Base-by-base conservation (phyloP, 805 yeast genomes). In the Candida maris region DNA sequence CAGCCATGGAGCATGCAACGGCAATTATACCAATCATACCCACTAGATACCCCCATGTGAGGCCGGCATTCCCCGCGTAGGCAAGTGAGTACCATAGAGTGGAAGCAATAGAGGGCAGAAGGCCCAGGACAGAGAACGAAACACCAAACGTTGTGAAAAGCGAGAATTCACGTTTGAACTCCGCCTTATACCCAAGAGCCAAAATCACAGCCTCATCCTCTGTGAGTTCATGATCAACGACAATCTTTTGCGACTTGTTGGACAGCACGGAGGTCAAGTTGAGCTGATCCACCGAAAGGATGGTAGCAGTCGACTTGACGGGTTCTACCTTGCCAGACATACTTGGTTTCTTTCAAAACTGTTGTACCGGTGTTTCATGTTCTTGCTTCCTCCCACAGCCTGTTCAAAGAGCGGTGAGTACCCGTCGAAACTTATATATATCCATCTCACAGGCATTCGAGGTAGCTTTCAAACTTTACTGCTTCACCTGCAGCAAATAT, bases 81-180 rank as follows among this genome's bases (percentile, higher is more conserved):
- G 73, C 68, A 54, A 77, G 71, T 37, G 77, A 79, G 48, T 76
- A 77, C 52, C 70, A 68, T 40, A 79, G 62, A 10, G 81, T 70
- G 4, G 84, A 73, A 3, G 82, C 81, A 35, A 79, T 68, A 7
- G 85, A 79, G 12, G 82, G 80, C 57, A 81, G 68, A 37, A 79
- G 66, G 6, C 82, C 81, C 39, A 79, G 60, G 26, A 79, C 80
- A 1, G 81, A 72, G 52, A 79, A 79, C 5, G 81, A 72, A 19
- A 79, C 82, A n/a, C 76, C 72, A 48, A 77, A 77, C 1, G 78
- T 68, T 12, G 81, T 67, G 58, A 73, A 63, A 25, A 77, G 53
- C 13, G 74, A 66, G 48, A 79, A 79, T 41, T 74, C 80, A 48
- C 85, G 70, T 45, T 73, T 71, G 51, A 79, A 71, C 48, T 79